Evolutionary conservation across 164 flowering plant species (phyloP).

Genomic region (Piper betle): DNA sequence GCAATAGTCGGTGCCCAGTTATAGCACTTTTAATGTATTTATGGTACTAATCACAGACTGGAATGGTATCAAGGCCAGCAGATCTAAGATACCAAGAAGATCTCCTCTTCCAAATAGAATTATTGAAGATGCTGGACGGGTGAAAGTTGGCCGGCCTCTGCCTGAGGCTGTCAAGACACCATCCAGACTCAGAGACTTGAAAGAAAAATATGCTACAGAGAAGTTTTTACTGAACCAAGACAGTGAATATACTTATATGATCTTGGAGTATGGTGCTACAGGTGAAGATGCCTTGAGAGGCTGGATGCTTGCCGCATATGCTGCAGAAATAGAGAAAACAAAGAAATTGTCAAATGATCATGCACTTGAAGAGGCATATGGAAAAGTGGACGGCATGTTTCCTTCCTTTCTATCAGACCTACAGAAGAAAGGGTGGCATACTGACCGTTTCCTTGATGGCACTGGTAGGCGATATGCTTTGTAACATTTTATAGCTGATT

Average conservation of each 20-base stretch:
- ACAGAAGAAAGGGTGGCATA: conserved; percentile 87
- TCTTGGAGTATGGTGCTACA: conserved; percentile 61
- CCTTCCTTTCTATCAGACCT: conserved; percentile 47
- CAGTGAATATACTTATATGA: conserved; percentile 51
- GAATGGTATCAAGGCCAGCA: conserved; percentile 69
- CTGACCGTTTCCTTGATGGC: conserved; percentile 90
- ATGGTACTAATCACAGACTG: conserved; percentile 29
- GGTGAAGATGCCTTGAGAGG: conserved; percentile 94
- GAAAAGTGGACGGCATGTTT: conserved; percentile 42
- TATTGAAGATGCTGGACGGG: conserved; percentile 72
- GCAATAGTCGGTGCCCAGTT: neutral
- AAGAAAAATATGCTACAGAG: conserved; percentile 54
- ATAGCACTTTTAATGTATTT: neutral
- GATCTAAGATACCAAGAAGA: conserved; percentile 80
- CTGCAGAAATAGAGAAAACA: conserved; percentile 31
- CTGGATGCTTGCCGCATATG: conserved; percentile 93
- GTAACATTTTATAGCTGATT: conserved; percentile 7
- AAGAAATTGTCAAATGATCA: conserved; percentile 8
- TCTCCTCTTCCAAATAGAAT: conserved; percentile 69
- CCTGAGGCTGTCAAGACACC: conserved; percentile 44
- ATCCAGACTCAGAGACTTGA: conserved; percentile 39
- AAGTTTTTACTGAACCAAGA: conserved; percentile 48
- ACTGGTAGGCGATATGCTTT: conserved; percentile 70
- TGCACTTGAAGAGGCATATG: conserved; percentile 46
- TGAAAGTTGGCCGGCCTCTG: conserved; percentile 60